Conservation (phyloP, 2,329 filamentous ascomycete genomes). For the Aspergillus thermomutatus region DNA sequence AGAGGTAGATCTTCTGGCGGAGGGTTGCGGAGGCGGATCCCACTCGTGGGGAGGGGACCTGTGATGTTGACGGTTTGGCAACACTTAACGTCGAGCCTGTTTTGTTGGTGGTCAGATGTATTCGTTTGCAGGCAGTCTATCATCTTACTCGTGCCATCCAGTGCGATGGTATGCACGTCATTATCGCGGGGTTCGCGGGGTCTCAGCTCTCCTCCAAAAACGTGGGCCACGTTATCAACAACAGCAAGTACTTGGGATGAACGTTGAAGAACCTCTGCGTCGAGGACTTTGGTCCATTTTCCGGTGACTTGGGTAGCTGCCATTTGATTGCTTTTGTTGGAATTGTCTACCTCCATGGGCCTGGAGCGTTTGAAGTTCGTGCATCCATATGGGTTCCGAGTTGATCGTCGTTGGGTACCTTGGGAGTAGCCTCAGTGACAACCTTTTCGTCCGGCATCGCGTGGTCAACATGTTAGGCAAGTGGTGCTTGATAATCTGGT, state of each 20-base stretch:
- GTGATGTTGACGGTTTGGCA: constrained; percentile 4
- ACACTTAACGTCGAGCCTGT: neutral
- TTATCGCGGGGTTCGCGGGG: constrained; percentile 69
- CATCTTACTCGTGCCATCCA: constrained; percentile 31
- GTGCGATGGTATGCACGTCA: constrained; percentile 62
- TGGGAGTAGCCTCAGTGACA: neutral
- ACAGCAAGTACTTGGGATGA: constrained; percentile 72
- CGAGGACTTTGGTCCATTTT: constrained; percentile 22
- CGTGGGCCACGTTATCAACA: constrained; percentile 55
- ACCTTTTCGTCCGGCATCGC: neutral
- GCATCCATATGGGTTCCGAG: neutral
- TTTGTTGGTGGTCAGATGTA: neutral
- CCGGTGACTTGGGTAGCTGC: neutral
- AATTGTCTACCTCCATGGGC: neutral
- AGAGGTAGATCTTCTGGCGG: constrained; percentile 70
- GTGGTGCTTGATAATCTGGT: no score
- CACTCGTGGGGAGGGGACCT: constrained; percentile 63
- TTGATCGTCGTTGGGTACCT: neutral
- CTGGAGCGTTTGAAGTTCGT: neutral
- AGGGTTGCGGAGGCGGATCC: constrained; percentile 70
- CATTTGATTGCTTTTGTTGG: constrained; percentile 2
- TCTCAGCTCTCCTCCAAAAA: constrained; percentile 74
- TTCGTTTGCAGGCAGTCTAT: neutral
- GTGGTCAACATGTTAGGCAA: neutral
- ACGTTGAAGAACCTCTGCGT: constrained; percentile 39